A percentile compares a stretch with the other conserved stretches of the same genome.
Conservation (phyloP, 805 yeast genomes). For the Saccharomycopsis sp. region DNA sequence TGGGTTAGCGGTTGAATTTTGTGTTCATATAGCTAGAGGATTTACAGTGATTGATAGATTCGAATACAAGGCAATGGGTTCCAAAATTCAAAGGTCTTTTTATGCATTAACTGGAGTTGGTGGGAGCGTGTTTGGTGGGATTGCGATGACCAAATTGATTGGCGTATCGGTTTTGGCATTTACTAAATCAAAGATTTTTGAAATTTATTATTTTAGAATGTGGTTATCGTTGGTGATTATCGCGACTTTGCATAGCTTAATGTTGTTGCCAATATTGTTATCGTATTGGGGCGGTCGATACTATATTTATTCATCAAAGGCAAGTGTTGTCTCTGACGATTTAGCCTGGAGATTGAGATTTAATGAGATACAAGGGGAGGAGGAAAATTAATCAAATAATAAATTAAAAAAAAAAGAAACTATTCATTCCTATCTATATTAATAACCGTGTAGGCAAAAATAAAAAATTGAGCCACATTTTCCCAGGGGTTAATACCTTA, state of each 20-base stretch:
- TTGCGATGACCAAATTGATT: conserved; percentile 79
- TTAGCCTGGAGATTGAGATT: conserved; percentile 23
- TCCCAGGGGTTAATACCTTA: no score
- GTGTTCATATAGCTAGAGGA: conserved; percentile 79
- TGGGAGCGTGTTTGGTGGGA: conserved; percentile 84
- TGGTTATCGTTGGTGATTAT: conserved; percentile 76
- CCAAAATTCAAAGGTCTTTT: conserved; percentile 33
- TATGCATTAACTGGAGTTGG: conserved; percentile 76
- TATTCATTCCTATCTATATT: no score
- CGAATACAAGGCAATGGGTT: conserved; percentile 25
- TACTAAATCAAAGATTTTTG: conserved; percentile 81
- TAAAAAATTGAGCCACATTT: no score
- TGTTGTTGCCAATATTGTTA: conserved; percentile 70
- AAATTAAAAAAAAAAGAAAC: no score
- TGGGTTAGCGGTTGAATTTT: conserved; percentile 91
- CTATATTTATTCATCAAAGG: conserved; percentile 35
- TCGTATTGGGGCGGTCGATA: conserved; percentile 57
- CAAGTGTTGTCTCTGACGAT: conserved; percentile 30
- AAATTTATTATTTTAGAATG: conserved; percentile 89
- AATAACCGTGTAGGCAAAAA: no score
- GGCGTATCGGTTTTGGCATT: conserved; percentile 85
- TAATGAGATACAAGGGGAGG: conserved; percentile 15
- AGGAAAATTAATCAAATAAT: no score
- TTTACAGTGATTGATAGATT: conserved; percentile 44
- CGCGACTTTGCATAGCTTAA: conserved; percentile 73